Evolutionary conservation across 441 rosid species (phyloP).

Genomic region (Corymbia calophylla): DNA sequence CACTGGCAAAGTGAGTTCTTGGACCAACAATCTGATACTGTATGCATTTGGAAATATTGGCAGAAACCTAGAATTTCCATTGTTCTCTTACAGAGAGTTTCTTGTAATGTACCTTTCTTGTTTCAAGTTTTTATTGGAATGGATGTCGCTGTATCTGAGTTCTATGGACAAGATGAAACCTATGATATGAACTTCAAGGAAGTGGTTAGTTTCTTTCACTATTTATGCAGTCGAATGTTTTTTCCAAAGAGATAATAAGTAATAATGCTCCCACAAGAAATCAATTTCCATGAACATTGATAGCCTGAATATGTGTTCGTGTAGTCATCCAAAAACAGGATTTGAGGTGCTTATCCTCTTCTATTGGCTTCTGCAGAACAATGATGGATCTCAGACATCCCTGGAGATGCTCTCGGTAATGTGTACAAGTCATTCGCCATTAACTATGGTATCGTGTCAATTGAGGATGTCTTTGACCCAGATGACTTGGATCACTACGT

Average conservation of each 20-base stretch:
- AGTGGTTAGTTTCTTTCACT: background rate
- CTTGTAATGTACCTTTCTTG: background rate
- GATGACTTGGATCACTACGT: background rate
- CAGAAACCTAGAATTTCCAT: too few species aligned
- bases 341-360: background rate
- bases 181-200: background rate
- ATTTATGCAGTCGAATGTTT: background rate
- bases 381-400: background rate
- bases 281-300: background rate
- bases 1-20: constrained; percentile 59
- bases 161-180: background rate
- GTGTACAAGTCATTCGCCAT: background rate
- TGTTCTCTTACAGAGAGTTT: too few species aligned
- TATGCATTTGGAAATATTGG: too few species aligned
- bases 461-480: background rate
- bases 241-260: background rate
- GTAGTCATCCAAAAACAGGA: background rate
- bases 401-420: background rate
- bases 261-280: background rate
- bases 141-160: background rate
- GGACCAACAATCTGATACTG: background rate
- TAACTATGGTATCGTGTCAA: background rate
- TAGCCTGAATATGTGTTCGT: background rate
- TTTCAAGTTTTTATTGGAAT: background rate
- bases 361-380: background rate